These are phyloP conservation scores for Diphasiastrum complanatum DNA, from an alignment of 83 land plant genomes.

Conservation along the genomic window DNA sequence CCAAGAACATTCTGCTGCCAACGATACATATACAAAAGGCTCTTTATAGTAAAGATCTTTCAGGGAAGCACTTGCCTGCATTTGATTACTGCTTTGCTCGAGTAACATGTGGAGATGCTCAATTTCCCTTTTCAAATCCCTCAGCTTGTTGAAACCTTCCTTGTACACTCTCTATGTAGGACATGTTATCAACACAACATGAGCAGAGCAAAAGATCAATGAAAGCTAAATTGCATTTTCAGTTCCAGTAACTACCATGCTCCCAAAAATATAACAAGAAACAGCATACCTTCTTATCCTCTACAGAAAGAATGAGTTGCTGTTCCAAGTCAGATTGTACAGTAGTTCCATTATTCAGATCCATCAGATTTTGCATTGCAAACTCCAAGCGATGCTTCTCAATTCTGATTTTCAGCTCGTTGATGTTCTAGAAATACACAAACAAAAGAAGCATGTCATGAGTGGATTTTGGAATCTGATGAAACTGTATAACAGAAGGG, in stretches of 20 bases:
- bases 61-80: slow-evolving; percentile 31
- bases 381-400: slow-evolving; percentile 29
- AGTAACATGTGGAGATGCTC: slow-evolving; percentile 26
- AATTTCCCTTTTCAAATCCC: slow-evolving; percentile 33
- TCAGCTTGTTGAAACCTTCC: slow-evolving; percentile 22
- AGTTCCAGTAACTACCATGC: too few species aligned
- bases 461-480: neutral
- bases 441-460: neutral
- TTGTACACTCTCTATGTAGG: slow-evolving; percentile 25
- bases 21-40: too few species aligned
- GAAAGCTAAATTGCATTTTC: too few species aligned
- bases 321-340: slow-evolving; percentile 23
- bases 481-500: neutral
- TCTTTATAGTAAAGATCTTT: too few species aligned
- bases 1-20: too few species aligned
- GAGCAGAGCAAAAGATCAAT: neutral
- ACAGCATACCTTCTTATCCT: slow-evolving; percentile 33
- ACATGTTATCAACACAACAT: neutral
- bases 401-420: slow-evolving; percentile 19
- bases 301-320: slow-evolving; percentile 20
- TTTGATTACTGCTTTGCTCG: slow-evolving; percentile 24
- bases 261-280: too few species aligned
- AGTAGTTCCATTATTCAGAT: neutral
- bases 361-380: slow-evolving; percentile 18
- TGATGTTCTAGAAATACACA: slow-evolving; percentile 23